phyloP scores from a whole-genome alignment of 345 rosid species.

The Citrus sp. region DNA sequence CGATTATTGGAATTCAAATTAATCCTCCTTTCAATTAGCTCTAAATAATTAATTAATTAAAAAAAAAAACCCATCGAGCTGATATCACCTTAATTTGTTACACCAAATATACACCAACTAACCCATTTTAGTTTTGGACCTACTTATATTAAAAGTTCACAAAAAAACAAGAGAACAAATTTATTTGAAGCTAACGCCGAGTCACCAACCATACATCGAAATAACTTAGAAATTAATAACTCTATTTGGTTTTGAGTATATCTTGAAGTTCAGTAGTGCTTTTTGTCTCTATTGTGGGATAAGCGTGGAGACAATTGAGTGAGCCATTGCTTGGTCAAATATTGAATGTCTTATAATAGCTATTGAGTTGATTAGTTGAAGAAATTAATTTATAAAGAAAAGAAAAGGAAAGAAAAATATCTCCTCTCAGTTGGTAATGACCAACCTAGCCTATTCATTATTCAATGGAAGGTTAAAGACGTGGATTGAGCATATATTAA shows the following conservation, averaged over 20 bases:
- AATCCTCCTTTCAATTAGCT: neutral
- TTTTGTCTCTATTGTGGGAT: neutral
- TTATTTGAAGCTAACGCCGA: neutral
- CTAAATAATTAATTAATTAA: neutral
- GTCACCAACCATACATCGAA: neutral
- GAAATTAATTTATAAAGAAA: neutral
- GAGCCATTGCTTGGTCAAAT: neutral
- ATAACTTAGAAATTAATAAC: neutral
- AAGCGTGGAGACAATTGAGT: neutral
- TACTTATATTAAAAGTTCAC: neutral
- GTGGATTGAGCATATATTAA: neutral
- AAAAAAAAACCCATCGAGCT: neutral
- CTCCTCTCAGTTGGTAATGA: neutral
- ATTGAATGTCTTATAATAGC: neutral
- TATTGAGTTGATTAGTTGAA: neutral
- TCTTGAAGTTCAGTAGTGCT: neutral
- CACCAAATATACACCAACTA: conserved; percentile 26
- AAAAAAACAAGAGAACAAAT: neutral
- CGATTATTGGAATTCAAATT: neutral
- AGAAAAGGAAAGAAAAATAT: neutral
- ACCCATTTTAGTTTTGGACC: conserved; percentile 27
- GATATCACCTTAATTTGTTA: conserved; percentile 11
- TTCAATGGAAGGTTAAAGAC: neutral
- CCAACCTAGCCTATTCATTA: no score
- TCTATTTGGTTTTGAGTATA: neutral